These are phyloP conservation scores for Rhazya stricta DNA, from an alignment of 257 asterid species.

Conservation along the genomic window DNA sequence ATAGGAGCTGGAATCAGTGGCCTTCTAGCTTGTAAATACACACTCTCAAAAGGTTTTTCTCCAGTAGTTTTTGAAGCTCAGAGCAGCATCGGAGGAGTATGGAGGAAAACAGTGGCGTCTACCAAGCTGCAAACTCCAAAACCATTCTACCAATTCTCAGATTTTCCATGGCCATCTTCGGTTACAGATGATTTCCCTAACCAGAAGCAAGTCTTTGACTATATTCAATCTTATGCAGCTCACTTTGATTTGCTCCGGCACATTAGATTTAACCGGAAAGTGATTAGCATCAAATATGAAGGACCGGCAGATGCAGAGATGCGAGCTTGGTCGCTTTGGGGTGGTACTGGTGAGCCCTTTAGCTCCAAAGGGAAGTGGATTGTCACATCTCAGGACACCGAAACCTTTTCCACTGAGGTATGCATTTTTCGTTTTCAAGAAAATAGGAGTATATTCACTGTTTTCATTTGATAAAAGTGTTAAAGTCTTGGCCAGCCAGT, in stretches of 20 bases:
- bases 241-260: constrained; percentile 31
- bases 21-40: constrained; percentile 49
- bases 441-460: too few species aligned
- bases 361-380: constrained; percentile 33
- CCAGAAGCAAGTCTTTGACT: constrained; percentile 22
- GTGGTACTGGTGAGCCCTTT: constrained; percentile 31
- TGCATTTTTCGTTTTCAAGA: too few species aligned
- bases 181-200: constrained; percentile 31
- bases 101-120: constrained; percentile 15
- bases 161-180: constrained; percentile 50
- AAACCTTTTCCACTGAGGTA: background rate
- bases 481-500: too few species aligned
- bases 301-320: constrained; percentile 25
- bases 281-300: constrained; percentile 29
- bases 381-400: constrained; percentile 25
- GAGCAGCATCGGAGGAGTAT: constrained; percentile 36
- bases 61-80: constrained; percentile 44
- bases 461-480: too few species aligned
- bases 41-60: constrained; percentile 37
- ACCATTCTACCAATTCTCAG: constrained; percentile 40
- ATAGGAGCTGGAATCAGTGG: constrained; percentile 61
- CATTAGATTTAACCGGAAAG: constrained; percentile 36
- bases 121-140: constrained; percentile 40
- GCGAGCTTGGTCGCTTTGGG: constrained; percentile 30
- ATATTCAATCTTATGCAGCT: constrained; percentile 38